phyloP scores from a whole-genome alignment of 306 rosid genomes.

The Begonia peltatifolia region DNA sequence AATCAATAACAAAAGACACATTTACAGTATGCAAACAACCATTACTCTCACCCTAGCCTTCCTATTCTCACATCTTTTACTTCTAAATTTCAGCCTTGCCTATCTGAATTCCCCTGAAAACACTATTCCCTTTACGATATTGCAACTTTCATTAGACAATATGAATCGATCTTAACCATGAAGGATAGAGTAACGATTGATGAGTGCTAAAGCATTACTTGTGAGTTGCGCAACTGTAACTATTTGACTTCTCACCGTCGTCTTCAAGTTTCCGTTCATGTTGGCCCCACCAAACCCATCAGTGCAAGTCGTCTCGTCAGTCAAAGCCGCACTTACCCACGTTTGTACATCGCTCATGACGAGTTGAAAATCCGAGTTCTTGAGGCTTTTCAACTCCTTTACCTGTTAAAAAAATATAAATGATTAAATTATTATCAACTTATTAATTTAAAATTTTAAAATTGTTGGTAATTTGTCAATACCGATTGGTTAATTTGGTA shows the following conservation, averaged over 20 bases:
- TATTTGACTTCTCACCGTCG: background rate
- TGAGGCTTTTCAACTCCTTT: conserved; percentile 27
- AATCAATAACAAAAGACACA: too few relatives aligned
- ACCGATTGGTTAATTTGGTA: conserved; percentile 34
- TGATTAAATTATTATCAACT: too few relatives aligned
- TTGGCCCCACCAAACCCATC: too few relatives aligned
- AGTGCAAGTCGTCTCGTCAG: conserved; percentile 10
- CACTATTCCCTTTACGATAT: too few relatives aligned
- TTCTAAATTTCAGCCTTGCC: too few relatives aligned
- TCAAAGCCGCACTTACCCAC: conserved; percentile 13
- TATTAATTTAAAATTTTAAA: too few relatives aligned
- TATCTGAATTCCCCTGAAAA: too few relatives aligned
- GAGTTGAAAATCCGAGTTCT: conserved; percentile 1
- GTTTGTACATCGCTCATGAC: conserved; percentile 7
- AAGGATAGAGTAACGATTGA: conserved; percentile 1
- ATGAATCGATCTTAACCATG: background rate
- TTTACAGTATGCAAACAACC: too few relatives aligned
- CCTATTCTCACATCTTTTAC: too few relatives aligned
- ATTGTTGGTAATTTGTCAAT: too few relatives aligned
- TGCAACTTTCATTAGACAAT: too few relatives aligned
- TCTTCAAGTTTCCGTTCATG: conserved; percentile 1
- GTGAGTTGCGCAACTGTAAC: conserved; percentile 9
- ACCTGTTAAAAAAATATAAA: conserved; percentile 1
- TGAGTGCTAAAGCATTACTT: conserved; percentile 9
- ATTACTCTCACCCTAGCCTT: too few relatives aligned